Percentiles rank a stretch among this genome's conserved stretches.
Conservation (phyloP, 345 rosid species). For the Eucalyptus pauciflora region DNA sequence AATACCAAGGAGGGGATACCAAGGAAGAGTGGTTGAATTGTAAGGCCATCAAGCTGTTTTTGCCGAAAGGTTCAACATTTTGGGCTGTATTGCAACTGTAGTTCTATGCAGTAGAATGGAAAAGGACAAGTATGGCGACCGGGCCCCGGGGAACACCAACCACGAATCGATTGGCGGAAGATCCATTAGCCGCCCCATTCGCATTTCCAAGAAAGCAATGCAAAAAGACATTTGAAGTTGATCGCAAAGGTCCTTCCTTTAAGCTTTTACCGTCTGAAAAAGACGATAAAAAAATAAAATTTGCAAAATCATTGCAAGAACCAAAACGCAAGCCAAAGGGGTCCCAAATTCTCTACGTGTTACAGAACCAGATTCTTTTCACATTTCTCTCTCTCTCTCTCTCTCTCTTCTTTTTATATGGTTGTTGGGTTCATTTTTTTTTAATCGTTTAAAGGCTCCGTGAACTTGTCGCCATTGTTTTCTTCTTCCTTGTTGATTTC, state of each 20-base stretch:
- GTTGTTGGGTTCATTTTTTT: not conserved
- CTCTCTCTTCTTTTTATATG: rapidly evolving
- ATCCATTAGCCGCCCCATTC: not conserved
- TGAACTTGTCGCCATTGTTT: not conserved
- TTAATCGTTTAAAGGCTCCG: not conserved
- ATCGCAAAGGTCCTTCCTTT: not conserved
- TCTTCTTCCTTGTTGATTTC: not conserved
- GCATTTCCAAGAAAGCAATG: not conserved
- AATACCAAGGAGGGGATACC: too few relatives aligned
- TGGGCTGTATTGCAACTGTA: not conserved
- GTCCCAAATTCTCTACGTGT: not conserved
- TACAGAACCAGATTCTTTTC: not conserved
- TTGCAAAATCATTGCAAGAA: not conserved
- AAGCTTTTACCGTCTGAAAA: not conserved
- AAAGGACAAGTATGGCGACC: not conserved
- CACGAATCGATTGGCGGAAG: not conserved
- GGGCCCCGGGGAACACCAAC: not conserved
- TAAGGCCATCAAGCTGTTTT: not conserved
- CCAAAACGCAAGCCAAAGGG: not conserved
- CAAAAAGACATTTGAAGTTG: not conserved
- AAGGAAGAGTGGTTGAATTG: not conserved
- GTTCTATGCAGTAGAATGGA: not conserved
- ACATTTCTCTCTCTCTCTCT: not conserved
- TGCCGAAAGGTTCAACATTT: not conserved
- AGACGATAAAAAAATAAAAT: not conserved